Evolutionary conservation across 768 basidiomycete genomes (phyloP).

Genomic region (Boletus rubroflammeus): DNA sequence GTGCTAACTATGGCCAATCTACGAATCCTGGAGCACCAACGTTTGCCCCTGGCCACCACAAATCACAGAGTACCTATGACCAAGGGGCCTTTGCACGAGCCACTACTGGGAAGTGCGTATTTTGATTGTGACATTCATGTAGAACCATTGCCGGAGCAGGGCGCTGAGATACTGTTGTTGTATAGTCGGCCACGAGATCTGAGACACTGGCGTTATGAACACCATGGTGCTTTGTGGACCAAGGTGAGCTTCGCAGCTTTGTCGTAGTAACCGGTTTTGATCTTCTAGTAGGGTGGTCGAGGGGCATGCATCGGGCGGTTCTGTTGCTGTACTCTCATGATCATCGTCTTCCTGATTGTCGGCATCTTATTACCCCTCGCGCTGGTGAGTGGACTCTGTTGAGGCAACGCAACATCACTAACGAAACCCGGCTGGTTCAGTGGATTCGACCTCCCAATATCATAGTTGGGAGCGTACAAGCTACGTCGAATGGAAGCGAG

Average conservation of each 20-base stretch:
- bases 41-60: conserved; percentile 21
- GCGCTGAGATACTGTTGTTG: conserved; percentile 3
- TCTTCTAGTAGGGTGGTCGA: conserved; percentile 49
- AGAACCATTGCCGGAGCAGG: background rate
- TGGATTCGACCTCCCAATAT: conserved; percentile 77
- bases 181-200: conserved; percentile 32
- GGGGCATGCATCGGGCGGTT: conserved; percentile 63
- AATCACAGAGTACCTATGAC: conserved; percentile 37
- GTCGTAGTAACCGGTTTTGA: background rate
- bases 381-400: conserved; percentile 45
- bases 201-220: conserved; percentile 51
- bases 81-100: conserved; percentile 40
- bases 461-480: conserved; percentile 46
- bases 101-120: conserved; percentile 30
- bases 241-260: conserved; percentile 38
- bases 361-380: conserved; percentile 64
- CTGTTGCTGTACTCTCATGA: conserved; percentile 73
- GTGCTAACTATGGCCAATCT: conserved; percentile 26
- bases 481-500: conserved; percentile 39
- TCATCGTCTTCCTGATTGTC: conserved; percentile 57
- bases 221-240: conserved; percentile 66
- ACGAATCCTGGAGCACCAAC: conserved; percentile 10
- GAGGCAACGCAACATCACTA: background rate
- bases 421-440: conserved; percentile 35
- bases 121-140: background rate